Evolutionary conservation across 176 grass and related monocot genomes (phyloP), one percentile per base, ranked within the genome.

Genomic region (Zea luxurians): DNA sequence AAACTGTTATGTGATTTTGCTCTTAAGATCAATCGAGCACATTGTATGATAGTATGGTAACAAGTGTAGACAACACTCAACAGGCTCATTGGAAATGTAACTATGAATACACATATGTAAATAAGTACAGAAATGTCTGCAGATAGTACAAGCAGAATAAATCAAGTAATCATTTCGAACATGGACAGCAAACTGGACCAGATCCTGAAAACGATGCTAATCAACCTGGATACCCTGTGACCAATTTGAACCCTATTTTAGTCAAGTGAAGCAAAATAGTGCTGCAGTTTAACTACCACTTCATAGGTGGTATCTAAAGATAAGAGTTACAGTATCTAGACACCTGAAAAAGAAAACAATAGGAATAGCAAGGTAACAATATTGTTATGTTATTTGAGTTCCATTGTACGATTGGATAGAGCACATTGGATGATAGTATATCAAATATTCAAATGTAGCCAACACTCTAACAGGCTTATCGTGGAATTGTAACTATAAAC

Each of bases 1-100:
- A 1, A 41, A 13, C 27, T 84, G 20, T 18, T 15, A 18, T 71
- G 42, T 13, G n/a, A 52, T 43, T 71, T 53, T 47, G 2, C 4
- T 52, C 36, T 27, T 27, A 72, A 58, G 54, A 36, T 17, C 9
- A 13, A 66, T 78, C 16, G 2, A 38, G 2, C 16, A 75, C 16
- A 64, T 41, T 52, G 37, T 38, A 59, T 13, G 27, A 41, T 38
- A 13, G 48, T 50, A 38, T 57, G 12, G 48, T 52, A 58, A n/a
- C 11, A 37, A 40, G n/a, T 27, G 63, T 2, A 68, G 35, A 17
- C 27, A 27, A 27, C 27, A 71, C 34, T 73, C 52, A 27, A 68
- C 43, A 67, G 4, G 66, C 3, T 65, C 20, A 82, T 48, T 20
- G 40, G 57, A 83, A 75, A 83, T 38, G 4, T 36, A 21, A 16